These are phyloP conservation scores for Dunaliella salina DNA, from an alignment of 163 green algal genomes.

Conservation along the genomic window DNA sequence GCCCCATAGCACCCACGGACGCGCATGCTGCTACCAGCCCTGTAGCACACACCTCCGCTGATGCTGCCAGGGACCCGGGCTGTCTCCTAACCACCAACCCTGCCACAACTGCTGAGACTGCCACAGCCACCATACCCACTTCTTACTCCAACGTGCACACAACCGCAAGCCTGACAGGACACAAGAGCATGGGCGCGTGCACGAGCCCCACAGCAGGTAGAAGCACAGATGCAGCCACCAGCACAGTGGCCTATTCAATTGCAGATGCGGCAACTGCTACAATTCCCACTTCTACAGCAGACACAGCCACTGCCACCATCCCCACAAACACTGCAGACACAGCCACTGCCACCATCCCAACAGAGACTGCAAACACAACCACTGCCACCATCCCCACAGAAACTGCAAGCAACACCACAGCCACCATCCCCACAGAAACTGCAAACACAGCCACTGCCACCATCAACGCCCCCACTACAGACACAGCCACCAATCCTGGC, in stretches of 20 bases:
- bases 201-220: no score
- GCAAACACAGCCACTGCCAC: no score
- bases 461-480: not conserved
- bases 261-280: not conserved
- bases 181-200: no score
- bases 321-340: not conserved
- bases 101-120: no score
- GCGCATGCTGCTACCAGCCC: not conserved
- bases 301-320: not conserved
- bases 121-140: no score
- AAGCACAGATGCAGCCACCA: not conserved
- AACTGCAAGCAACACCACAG: no score
- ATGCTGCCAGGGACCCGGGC: not conserved
- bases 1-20: no score
- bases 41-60: not conserved
- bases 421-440: not conserved
- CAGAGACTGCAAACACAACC: no score
- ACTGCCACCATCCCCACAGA: no score
- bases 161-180: no score
- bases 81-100: no score
- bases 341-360: not conserved
- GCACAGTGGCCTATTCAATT: not conserved
- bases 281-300: not conserved
- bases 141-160: no score
- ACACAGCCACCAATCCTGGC: constrained; percentile 1